A percentile compares a stretch with the other conserved stretches of the same genome.
Evolutionary conservation across 139 green algal genomes (phyloP).

Genomic region (Chlorella sorokiniana): DNA sequence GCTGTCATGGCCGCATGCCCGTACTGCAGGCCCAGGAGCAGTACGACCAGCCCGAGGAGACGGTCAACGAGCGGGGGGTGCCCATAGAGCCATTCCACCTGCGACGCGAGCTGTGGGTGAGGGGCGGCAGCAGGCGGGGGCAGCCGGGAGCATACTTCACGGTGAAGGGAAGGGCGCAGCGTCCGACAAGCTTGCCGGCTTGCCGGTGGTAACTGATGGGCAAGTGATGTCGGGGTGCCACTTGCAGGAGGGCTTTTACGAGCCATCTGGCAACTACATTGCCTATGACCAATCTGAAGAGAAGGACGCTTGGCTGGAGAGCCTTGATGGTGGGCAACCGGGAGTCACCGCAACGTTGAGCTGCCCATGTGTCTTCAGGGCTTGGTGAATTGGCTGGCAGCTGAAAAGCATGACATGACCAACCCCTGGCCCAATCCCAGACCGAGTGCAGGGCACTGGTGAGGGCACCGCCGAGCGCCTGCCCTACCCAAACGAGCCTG

Average conservation of each 20-base stretch:
- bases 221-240: neutral
- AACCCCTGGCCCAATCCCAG: neutral
- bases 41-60: constrained; percentile 62
- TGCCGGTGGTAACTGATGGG: neutral
- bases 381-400: too few species aligned
- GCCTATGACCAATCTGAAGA: constrained; percentile 49
- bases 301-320: constrained; percentile 64
- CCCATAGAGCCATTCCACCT: constrained; percentile 80
- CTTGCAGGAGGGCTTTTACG: constrained; percentile 42
- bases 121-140: constrained; percentile 38
- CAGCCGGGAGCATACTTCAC: neutral
- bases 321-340: constrained; percentile 35
- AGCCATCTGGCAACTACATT: constrained; percentile 68
- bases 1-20: neutral
- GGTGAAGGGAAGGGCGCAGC: too few species aligned
- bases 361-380: too few species aligned
- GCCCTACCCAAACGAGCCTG: constrained; percentile 26
- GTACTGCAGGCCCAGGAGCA: constrained; percentile 43
- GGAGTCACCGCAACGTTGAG: too few species aligned
- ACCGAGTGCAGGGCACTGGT: constrained; percentile 8
- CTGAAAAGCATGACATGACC: too few species aligned
- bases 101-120: constrained; percentile 56
- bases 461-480: neutral
- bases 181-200: neutral
- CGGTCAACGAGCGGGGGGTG: constrained; percentile 53